Base-by-base conservation (phyloP, 805 yeast genomes). In the Metschnikowia shivogae region DNA sequence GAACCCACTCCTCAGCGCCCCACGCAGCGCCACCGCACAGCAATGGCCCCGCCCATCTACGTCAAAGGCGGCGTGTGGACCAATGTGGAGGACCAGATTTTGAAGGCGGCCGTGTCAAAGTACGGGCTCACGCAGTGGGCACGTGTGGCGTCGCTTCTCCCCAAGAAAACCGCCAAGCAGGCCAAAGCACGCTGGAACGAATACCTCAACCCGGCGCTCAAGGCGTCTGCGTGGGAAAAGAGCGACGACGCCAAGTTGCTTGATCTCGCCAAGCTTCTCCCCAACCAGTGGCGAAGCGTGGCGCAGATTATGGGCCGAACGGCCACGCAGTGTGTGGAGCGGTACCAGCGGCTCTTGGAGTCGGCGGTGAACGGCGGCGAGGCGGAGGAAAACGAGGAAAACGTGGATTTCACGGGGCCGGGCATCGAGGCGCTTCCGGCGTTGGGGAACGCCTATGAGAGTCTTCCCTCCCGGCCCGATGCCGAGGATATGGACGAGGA, bases 71-170 rank as follows among this genome's bases (percentile, higher is more conserved):
- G 95, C 37, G 82, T 79, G 4, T 90, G 98, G 98, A 82, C 95
- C 6, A 84, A 87, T 58, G 77, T 78, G 3, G 85, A 77, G 52
- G 99, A 93, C 63, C 92, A 89, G 63, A 84, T 93, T 36, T 70
- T 92, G 35, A 82, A 84, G 52, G 96, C 97, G 0, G 97, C 97
- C 1, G 86, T 93, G 2, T 78, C 93, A 33, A 93, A 92, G 60
- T 92, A 92, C 63, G 99, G 99, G 0, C 70, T 89, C 14, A 89
- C 87, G 55, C 97, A 93, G 58, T 92, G 99, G 99, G 77, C 93
- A 11, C 77, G 97, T 41, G 92, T 92, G 4, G 86, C 96, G 0
- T 89, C 97, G 0, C 72, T 92, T 36, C 67, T 92, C 30, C 83
- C 88, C 5, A 81, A 86, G 60, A 92, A 92, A 63, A 83, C 89